These are phyloP conservation scores for Pseudocercospora eumusae DNA, from an alignment of 2,329 filamentous ascomycete species.

Conservation along the genomic window DNA sequence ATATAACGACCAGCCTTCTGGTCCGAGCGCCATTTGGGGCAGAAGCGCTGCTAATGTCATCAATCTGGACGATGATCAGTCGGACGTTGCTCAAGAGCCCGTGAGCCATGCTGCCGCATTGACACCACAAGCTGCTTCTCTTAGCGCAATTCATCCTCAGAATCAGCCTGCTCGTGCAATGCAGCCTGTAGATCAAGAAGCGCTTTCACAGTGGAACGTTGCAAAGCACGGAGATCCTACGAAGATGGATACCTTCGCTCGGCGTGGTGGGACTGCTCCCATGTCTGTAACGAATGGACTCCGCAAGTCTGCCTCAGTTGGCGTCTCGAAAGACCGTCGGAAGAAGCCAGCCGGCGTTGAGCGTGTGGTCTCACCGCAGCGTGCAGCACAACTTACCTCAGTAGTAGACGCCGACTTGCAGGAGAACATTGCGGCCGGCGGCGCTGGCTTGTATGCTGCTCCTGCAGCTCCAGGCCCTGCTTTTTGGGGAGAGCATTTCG, in stretches of 20 bases:
- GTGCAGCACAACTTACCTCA: not conserved
- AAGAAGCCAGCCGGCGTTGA: not conserved
- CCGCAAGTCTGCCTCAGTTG: not conserved
- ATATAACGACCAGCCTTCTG: not conserved
- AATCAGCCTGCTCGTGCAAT: not conserved
- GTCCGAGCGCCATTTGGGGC: not conserved
- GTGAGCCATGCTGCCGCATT: too few species aligned
- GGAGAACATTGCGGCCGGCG: not conserved
- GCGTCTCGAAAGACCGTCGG: not conserved
- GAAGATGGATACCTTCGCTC: not conserved
- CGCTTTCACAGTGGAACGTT: not conserved
- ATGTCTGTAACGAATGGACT: not conserved
- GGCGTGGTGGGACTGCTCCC: not conserved
- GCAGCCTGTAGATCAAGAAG: not conserved
- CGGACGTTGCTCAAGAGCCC: too few species aligned
- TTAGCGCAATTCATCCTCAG: not conserved
- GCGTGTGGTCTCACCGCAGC: not conserved
- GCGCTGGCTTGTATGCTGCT: not conserved
- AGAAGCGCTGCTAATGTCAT: too few species aligned
- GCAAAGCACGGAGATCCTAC: not conserved
- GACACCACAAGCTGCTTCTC: too few species aligned
- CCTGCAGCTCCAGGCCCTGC: not conserved
- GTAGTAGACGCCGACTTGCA: not conserved
- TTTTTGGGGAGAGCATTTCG: not conserved
- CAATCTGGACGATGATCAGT: too few species aligned